A percentile compares a stretch with the other conserved stretches of the same genome.
Evolutionary conservation across 2,329 filamentous ascomycete genomes (phyloP).

Genomic region (Zymoseptoria tritici): DNA sequence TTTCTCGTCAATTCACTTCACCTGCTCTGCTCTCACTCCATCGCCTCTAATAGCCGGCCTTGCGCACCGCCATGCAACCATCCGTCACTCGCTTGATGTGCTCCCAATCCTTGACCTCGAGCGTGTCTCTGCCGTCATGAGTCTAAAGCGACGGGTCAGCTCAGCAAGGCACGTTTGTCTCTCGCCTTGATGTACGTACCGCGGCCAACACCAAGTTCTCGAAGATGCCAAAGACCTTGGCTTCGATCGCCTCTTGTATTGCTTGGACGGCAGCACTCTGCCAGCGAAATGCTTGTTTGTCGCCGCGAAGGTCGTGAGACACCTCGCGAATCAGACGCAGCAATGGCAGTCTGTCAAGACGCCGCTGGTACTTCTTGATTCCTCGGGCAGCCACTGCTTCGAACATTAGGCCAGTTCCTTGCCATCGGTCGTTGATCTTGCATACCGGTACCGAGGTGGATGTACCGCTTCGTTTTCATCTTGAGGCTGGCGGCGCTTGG

Average conservation of each 20-base stretch:
- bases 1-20: background rate
- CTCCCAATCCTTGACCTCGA: background rate
- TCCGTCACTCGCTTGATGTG: background rate
- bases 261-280: background rate
- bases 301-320: background rate
- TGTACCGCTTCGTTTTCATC: background rate
- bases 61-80: background rate
- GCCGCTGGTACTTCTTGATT: background rate
- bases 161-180: background rate
- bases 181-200: background rate
- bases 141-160: background rate
- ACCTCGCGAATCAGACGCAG: background rate
- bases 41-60: background rate
- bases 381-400: background rate
- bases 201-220: background rate
- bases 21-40: background rate
- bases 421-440: background rate
- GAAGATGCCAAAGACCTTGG: background rate
- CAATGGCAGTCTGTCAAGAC: background rate
- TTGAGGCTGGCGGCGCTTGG: background rate
- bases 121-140: background rate
- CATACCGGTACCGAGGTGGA: background rate
- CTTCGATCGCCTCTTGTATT: background rate
- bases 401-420: background rate
- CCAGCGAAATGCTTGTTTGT: background rate